Evolutionary conservation across 1,284 basidiomycete genomes (phyloP).

Genomic region (Taiwanofungus camphoratus): DNA sequence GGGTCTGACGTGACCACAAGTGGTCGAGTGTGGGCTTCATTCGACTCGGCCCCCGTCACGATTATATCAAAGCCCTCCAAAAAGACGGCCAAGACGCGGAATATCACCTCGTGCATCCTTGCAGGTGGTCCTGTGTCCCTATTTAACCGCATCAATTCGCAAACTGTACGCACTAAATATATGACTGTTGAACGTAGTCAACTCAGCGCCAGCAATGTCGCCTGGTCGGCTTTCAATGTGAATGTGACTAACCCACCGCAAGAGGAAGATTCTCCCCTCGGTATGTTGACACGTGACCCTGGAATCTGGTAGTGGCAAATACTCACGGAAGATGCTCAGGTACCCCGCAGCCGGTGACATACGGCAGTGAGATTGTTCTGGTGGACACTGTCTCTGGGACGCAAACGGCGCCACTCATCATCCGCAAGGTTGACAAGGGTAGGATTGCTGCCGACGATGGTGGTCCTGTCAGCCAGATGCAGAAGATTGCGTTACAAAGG

Average conservation of each 20-base stretch:
- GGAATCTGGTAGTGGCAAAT: conserved; percentile 30
- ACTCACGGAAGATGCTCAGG: conserved; percentile 31
- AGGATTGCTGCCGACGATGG: conserved; percentile 77
- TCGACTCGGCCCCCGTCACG: conserved; percentile 86
- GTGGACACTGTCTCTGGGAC: conserved; percentile 83
- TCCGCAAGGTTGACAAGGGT: conserved; percentile 92
- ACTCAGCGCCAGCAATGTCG: conserved; percentile 79
- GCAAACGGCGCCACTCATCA: conserved; percentile 80
- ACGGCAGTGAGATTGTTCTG: conserved; percentile 84
- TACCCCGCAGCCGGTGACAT: conserved; percentile 80
- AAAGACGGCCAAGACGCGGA: conserved; percentile 94
- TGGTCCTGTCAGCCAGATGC: conserved; percentile 93
- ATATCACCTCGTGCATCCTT: conserved; percentile 87
- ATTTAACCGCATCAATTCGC: conserved; percentile 95
- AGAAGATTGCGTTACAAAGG: conserved; percentile 88
- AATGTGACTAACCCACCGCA: conserved; percentile 61
- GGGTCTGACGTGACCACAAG: conserved; percentile 39
- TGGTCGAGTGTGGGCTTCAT: conserved; percentile 82
- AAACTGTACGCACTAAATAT: conserved; percentile 95
- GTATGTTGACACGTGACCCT: conserved; percentile 52
- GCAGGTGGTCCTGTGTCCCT: conserved; percentile 88
- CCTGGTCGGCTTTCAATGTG: conserved; percentile 93
- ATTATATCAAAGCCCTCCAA: conserved; percentile 97
- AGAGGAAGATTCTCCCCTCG: conserved; percentile 49
- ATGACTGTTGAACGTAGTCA: conserved; percentile 86